Percentiles rank a stretch among this genome's conserved stretches.
Evolutionary conservation across 2,329 filamentous ascomycete genomes (phyloP).

Genomic region (Penicillium sp.): DNA sequence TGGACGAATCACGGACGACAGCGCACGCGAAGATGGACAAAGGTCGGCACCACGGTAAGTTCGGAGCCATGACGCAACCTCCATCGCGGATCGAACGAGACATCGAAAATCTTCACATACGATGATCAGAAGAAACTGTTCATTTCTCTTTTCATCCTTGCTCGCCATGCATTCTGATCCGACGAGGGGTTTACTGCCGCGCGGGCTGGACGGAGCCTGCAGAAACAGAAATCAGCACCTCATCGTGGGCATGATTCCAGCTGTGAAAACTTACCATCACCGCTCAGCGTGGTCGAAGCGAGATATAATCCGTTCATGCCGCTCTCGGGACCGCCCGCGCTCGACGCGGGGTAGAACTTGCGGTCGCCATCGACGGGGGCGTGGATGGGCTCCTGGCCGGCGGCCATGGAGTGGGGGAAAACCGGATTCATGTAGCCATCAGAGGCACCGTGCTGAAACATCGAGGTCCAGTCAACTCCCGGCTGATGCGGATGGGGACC

Average conservation of each 20-base stretch:
- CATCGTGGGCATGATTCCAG: not conserved
- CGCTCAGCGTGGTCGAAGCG: conserved; percentile 43
- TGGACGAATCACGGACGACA: conserved; percentile 6
- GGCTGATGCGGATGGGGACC: conserved; percentile 53
- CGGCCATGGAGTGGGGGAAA: conserved; percentile 60
- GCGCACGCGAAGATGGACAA: not conserved
- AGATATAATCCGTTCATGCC: conserved; percentile 46
- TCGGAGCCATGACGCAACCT: not conserved
- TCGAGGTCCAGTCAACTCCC: conserved; percentile 67
- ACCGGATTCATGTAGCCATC: conserved; percentile 58
- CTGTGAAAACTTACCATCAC: conserved; percentile 38
- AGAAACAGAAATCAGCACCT: not conserved
- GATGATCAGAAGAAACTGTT: conserved; percentile 7
- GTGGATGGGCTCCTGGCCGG: conserved; percentile 65
- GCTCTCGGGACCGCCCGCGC: conserved; percentile 37
- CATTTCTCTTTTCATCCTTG: conserved; percentile 1
- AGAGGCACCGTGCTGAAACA: conserved; percentile 69
- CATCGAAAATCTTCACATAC: conserved; percentile 2
- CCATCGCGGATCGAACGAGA: conserved; percentile 4
- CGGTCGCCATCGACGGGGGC: conserved; percentile 55
- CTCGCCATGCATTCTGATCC: conserved; percentile 10
- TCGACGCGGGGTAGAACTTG: conserved; percentile 48
- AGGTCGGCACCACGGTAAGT: not conserved
- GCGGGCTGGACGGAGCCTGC: conserved; percentile 51
- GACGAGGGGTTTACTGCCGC: conserved; percentile 53